Base-by-base conservation (phyloP, 2,329 filamentous ascomycete species). In the Sporothrix protearum region DNA sequence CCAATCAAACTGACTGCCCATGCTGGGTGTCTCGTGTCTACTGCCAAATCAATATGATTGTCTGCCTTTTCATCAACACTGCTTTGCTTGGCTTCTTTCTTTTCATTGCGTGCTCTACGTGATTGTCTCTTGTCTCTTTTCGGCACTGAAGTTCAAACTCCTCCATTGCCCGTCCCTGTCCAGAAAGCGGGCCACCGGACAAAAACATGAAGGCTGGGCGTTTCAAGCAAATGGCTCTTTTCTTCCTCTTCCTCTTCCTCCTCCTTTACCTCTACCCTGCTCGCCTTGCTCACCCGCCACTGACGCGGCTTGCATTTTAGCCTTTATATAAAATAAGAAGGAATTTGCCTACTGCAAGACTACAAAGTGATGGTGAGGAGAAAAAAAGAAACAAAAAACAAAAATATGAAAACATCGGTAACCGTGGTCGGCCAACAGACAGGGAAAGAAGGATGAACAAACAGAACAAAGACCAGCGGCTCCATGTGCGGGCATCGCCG, bases 151-250 rank as follows among this genome's bases (percentile, higher is more conserved):
- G 33, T 36, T 8, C 33, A 36, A 36, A 1, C 53, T 28, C 10
- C 19, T n/a, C 28, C 19, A 25, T 49, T 66, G 42, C 42, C 39
- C 22, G 19, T 66, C 16, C 42, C 25, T 49, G n/a, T 19, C 6
- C 2, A 47, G 42, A 2, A 12, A 28, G 36, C 59, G 36, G 59
- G 10, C 59, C 59, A 64, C 36, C 59, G 36, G 36, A 16, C 36
- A 45, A 61, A 22, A 61, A 28, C 59, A 36, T 64, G 36, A n/a
- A 14, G 28, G 45, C 16, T 47, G 12, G 22, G 36, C 64, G 64
- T 53, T 68, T 68, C 47, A 53, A 45, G 64, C 64, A 67, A 51
- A 67, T 36, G 45, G 28, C 63, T n/a, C 16, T 5, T 36, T 63
- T 63, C 25, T 49, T 45, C 9, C 28, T 67, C 14, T 4, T 22